Evolutionary conservation across 192 early-diverging fungal species (phyloP).

Genomic region (Linnemannia exigua): DNA sequence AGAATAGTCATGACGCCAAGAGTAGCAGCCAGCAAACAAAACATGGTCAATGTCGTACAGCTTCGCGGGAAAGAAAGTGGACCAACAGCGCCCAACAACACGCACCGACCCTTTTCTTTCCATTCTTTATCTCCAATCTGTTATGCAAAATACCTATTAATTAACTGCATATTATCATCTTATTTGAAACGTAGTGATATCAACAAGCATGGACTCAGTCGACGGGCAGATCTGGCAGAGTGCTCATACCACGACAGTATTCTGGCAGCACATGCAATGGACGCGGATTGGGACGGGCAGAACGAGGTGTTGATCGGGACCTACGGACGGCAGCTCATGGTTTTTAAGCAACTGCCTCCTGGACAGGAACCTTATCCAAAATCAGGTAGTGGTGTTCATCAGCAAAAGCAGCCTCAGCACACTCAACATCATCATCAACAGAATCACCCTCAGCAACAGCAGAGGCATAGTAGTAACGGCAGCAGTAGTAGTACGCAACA

Average conservation of each 20-base stretch:
- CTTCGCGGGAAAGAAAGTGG: background rate
- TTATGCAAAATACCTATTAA: background rate
- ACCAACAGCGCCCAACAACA: background rate
- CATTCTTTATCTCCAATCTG: background rate
- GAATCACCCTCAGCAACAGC: background rate
- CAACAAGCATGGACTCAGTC: conserved; percentile 50
- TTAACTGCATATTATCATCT: background rate
- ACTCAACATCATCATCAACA: conserved; percentile 5
- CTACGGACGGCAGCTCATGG: conserved; percentile 70
- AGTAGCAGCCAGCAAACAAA: background rate
- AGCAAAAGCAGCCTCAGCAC: background rate
- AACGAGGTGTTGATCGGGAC: conserved; percentile 69
- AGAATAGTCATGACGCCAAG: background rate
- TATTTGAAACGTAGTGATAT: conserved; percentile 44
- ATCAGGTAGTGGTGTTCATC: background rate
- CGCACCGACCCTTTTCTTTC: background rate
- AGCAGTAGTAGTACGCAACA: background rate
- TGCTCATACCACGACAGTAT: conserved; percentile 70
- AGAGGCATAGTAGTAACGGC: background rate
- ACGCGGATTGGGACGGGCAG: conserved; percentile 73
- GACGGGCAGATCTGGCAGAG: conserved; percentile 60
- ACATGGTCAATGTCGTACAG: background rate
- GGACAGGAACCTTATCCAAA: conserved; percentile 22
- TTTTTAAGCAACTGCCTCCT: conserved; percentile 61
- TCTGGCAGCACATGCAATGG: conserved; percentile 67